phyloP scores from a whole-genome alignment of 129 eudicot genomes.

The Helichrysum umbraculigerum region DNA sequence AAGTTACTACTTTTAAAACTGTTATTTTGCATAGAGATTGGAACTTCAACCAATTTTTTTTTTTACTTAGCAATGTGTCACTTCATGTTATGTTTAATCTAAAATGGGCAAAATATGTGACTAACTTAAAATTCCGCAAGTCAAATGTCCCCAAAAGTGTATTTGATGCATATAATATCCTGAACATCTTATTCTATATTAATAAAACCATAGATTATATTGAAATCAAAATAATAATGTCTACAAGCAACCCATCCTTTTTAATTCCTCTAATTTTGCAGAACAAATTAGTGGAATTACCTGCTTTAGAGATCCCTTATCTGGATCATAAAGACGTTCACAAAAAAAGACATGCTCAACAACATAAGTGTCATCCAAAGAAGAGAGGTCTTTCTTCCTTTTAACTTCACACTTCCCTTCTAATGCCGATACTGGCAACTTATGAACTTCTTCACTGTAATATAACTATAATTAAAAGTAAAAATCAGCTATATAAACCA shows the following conservation, averaged over 20 bases:
- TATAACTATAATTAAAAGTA: constrained; percentile 39
- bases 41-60: background rate
- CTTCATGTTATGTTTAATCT: background rate
- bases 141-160: background rate
- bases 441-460: constrained; percentile 47
- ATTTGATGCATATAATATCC: background rate
- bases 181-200: background rate
- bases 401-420: constrained; percentile 69
- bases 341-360: constrained; percentile 57
- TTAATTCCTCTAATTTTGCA: background rate
- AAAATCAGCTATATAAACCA: background rate
- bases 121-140: no score
- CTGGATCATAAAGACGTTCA: constrained; percentile 53
- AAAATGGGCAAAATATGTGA: background rate
- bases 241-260: background rate
- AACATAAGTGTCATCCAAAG: constrained; percentile 31
- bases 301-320: constrained; percentile 62
- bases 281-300: constrained; percentile 28
- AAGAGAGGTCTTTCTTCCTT: constrained; percentile 45
- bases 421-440: constrained; percentile 36
- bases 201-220: no score
- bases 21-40: background rate
- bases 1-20: background rate
- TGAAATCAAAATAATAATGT: no score
- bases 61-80: no score